Base-by-base conservation (phyloP, 2,329 filamentous ascomycete genomes). In the Verticillium klebahnii region DNA sequence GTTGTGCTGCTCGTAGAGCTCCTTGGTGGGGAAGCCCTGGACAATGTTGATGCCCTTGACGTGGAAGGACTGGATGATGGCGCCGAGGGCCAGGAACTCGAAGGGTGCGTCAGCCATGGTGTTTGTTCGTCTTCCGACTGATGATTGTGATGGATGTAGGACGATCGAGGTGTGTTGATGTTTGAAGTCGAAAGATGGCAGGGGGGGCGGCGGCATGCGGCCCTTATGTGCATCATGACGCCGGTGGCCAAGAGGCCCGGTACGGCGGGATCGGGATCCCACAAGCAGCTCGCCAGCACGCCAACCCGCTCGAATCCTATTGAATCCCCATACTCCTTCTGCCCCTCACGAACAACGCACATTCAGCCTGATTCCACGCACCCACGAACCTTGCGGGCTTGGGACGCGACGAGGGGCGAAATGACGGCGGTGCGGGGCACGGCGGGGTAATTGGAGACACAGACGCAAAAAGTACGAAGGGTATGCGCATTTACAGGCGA, bases 1-100 rank as follows among this genome's bases (percentile, higher is more conserved):
- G 78, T 95, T 94, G 80, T 93, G 80, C 68, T 85, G 78, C 66
- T 84, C 84, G 78, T 97, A 97, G 64, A 89, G 85, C 55, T 90
- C 86, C 60, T 90, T 85, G 15, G 83, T 87, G 19, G 90, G 85
- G 78, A 97, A 97, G 60, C 89, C 88, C 68, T 95, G 90, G 25
- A 97, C 93, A 67, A 99, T 95, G 79, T 97, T 95, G 72, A 85
- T 80, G 66, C 87, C 89, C 63, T 84, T 89, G 68, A 98, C 85
- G 57, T 82, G 84, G 79, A 97, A 89, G 71, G 90, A 85, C 74
- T 97, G 88, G 72, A 95, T 89, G 72, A 92, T 91, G 69, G 89
- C 91, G 65, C 91, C 91, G 58, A 91, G 82, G 29, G 90, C 88
- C 64, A 94, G 80, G 76, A 94, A 91, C 54, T 82, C 80, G 70